These are phyloP conservation scores for Strigomonas culicis DNA, from an alignment of 208 protist genomes.

Conservation along the genomic window DNA sequence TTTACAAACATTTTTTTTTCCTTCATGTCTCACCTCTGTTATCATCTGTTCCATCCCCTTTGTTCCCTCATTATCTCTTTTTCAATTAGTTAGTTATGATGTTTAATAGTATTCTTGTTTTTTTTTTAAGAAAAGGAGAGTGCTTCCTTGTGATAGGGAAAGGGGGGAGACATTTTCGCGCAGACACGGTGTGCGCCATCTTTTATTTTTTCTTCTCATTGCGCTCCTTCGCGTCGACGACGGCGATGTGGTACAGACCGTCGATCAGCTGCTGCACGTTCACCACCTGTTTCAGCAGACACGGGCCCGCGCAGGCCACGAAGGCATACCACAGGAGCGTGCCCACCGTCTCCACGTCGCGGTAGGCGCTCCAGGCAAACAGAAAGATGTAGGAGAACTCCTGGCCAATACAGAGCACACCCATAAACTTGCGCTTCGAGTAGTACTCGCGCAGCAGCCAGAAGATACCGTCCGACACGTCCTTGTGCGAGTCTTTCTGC, in stretches of 20 bases:
- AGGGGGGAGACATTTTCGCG: background rate
- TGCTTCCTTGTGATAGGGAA: background rate
- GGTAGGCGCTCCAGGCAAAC: conserved; percentile 69
- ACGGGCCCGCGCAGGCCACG: conserved; percentile 40
- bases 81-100: background rate
- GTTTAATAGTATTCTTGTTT: background rate
- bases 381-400: conserved; percentile 91
- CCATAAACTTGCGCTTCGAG: conserved; percentile 80
- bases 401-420: conserved; percentile 85
- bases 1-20: no score
- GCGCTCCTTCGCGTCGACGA: conserved; percentile 61
- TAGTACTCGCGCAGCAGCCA: conserved; percentile 90
- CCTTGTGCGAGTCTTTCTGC: conserved; percentile 75
- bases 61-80: background rate
- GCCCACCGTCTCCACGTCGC: conserved; percentile 18
- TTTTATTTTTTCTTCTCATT: conserved; percentile 21
- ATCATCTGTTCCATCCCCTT: background rate
- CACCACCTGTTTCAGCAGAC: conserved; percentile 83
- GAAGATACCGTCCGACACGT: conserved; percentile 80
- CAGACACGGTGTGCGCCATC: no score
- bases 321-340: conserved; percentile 29
- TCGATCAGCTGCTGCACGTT: conserved; percentile 90
- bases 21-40: no score
- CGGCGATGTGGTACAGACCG: conserved; percentile 78
- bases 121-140: conserved; percentile 3